Percentiles rank a stretch among this genome's conserved stretches.
These are phyloP conservation scores for Wickerhamiella kurtzmanii DNA, from an alignment of 805 yeast species.

Conservation along the genomic window DNA sequence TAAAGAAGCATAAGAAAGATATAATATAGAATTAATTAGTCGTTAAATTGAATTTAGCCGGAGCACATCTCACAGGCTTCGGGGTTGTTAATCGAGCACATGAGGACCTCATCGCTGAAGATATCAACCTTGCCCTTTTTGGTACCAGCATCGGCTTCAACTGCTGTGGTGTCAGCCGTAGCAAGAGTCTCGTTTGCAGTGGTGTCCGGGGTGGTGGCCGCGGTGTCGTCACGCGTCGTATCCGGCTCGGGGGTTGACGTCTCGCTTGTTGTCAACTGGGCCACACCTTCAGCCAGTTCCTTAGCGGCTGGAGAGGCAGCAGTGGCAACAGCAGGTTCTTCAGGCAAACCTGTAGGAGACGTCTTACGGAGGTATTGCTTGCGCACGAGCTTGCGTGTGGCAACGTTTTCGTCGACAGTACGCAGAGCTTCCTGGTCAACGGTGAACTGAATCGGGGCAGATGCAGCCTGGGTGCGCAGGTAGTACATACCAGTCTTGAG, in stretches of 20 bases:
- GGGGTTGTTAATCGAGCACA: slow-evolving; percentile 93
- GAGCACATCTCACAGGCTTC: slow-evolving; percentile 99
- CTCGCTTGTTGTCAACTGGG: slow-evolving; percentile 6
- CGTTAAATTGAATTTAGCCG: slow-evolving; percentile 37
- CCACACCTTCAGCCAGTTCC: slow-evolving; percentile 4
- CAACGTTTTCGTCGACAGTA: slow-evolving; percentile 8
- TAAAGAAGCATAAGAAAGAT: not conserved
- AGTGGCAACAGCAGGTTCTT: not conserved
- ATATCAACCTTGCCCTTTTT: slow-evolving; percentile 54
- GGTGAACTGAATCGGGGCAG: slow-evolving; percentile 91
- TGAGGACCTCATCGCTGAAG: slow-evolving; percentile 83
- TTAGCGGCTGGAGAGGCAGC: not conserved
- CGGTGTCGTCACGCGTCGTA: not conserved
- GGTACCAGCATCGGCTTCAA: slow-evolving; percentile 12
- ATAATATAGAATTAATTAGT: not conserved
- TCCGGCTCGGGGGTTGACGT: slow-evolving; percentile 2
- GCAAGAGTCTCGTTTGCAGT: slow-evolving; percentile 7
- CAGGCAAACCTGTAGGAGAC: not conserved
- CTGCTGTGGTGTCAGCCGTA: slow-evolving; percentile 7
- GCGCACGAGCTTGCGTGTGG: slow-evolving; percentile 15
- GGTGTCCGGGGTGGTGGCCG: slow-evolving; percentile 2
- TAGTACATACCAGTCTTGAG: slow-evolving; percentile 98
- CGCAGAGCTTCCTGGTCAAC: slow-evolving; percentile 38
- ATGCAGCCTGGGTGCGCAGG: slow-evolving; percentile 92
- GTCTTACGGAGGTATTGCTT: slow-evolving; percentile 19